Conservation (phyloP, 129 eudicot genomes). For the Kitagawia praeruptora region DNA sequence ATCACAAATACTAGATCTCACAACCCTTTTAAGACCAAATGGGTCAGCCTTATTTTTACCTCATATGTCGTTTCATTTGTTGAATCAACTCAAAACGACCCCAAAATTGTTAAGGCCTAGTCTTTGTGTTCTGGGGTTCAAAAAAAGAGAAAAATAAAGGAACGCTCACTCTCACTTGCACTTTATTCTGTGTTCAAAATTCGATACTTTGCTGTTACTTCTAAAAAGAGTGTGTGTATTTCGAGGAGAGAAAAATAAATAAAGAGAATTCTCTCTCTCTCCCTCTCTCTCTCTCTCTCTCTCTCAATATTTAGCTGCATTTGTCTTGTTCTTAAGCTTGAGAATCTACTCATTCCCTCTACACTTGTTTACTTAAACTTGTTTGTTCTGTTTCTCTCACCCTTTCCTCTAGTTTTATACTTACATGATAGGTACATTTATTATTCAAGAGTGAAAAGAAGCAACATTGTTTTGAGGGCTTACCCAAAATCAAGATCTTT, state of each 20-base stretch:
- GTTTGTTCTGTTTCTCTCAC: slow-evolving; percentile 7
- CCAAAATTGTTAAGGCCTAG: slow-evolving; percentile 23
- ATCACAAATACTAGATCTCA: slow-evolving; percentile 7
- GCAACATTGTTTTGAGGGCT: slow-evolving; percentile 21
- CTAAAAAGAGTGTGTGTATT: slow-evolving; percentile 36
- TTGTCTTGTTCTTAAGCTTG: slow-evolving; percentile 31
- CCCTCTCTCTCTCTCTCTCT: slow-evolving; percentile 10
- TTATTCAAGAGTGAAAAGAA: slow-evolving; percentile 9
- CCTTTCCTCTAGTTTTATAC: slow-evolving; percentile 5
- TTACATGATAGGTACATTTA: slow-evolving; percentile 6
- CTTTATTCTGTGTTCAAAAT: slow-evolving; percentile 74
- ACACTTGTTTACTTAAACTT: slow-evolving; percentile 22
- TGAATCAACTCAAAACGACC: slow-evolving; percentile 22
- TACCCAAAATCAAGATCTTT: not conserved
- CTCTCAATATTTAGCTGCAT: slow-evolving; percentile 28
- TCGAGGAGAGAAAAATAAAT: slow-evolving; percentile 1
- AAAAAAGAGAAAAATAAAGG: slow-evolving; percentile 10
- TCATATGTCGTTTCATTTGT: slow-evolving; percentile 21
- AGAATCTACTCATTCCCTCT: slow-evolving; percentile 34
- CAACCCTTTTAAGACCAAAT: slow-evolving; percentile 20
- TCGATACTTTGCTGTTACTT: slow-evolving; percentile 41
- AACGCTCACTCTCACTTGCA: slow-evolving; percentile 16
- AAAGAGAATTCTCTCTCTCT: slow-evolving; percentile 14
- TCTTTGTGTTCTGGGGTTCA: slow-evolving; percentile 25
- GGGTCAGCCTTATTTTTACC: slow-evolving; percentile 22